phyloP scores from a whole-genome alignment of 192 early-diverging fungal genomes.

The Coemansia sp. region DNA sequence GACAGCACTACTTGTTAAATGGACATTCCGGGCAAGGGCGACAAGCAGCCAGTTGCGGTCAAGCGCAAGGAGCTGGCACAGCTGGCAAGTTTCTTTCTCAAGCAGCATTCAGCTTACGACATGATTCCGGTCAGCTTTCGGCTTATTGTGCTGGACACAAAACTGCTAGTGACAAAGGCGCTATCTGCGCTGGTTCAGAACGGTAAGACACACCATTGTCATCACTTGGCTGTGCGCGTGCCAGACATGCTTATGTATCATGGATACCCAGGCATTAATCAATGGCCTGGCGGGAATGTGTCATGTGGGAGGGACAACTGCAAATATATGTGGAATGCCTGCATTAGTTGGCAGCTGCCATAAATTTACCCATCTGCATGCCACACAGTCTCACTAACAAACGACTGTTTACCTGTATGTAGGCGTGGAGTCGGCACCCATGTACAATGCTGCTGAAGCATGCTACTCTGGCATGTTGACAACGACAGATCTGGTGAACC shows the following conservation, averaged over 20 bases:
- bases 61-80: conserved; percentile 53
- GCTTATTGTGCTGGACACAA: conserved; percentile 87
- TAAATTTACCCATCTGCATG: background rate
- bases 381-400: background rate
- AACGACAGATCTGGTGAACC: conserved; percentile 91
- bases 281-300: background rate
- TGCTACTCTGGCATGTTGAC: conserved; percentile 94
- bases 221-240: background rate
- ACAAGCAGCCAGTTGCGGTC: conserved; percentile 14
- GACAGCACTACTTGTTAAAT: conserved; percentile 9
- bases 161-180: conserved; percentile 88
- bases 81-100: conserved; percentile 61
- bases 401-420: background rate
- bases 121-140: conserved; percentile 86
- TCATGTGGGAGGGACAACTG: background rate
- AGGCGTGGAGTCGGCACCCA: conserved; percentile 90
- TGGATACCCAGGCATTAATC: background rate
- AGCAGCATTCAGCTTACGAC: conserved; percentile 86
- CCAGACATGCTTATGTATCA: background rate
- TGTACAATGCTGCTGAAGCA: conserved; percentile 79
- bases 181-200: conserved; percentile 90
- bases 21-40: conserved; percentile 34
- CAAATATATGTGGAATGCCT: background rate
- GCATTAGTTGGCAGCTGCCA: background rate
- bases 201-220: conserved; percentile 56